phyloP scores from a whole-genome alignment of 495 filamentous ascomycete genomes.

The Neurospora sp. region DNA sequence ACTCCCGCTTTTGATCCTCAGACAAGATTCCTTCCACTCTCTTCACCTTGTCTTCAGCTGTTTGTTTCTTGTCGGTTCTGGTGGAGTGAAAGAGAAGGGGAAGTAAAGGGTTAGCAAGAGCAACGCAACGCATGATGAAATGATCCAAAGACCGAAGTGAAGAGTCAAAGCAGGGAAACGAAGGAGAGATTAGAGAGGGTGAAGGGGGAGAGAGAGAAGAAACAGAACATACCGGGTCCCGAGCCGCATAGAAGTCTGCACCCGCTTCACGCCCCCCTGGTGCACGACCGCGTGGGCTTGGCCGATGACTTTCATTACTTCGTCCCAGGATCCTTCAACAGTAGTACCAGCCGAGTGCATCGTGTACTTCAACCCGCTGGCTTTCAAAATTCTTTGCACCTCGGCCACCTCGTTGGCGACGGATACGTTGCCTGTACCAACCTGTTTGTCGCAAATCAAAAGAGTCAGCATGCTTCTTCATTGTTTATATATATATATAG shows the following conservation, averaged over 20 bases:
- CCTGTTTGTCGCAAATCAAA: conserved; percentile 30
- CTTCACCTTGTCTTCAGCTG: conserved; percentile 37
- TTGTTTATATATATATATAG: not conserved
- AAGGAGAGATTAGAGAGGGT: not conserved
- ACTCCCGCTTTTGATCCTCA: conserved; percentile 2
- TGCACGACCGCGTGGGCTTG: conserved; percentile 84
- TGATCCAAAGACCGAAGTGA: not conserved
- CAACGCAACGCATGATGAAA: not conserved
- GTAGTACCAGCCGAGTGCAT: conserved; percentile 95
- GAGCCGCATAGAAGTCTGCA: conserved; percentile 83
- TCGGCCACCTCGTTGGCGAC: conserved; percentile 81
- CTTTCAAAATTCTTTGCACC: conserved; percentile 77
- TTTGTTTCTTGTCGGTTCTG: conserved; percentile 41
- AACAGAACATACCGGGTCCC: conserved; percentile 58
- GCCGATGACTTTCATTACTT: conserved; percentile 79
- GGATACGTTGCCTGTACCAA: conserved; percentile 72
- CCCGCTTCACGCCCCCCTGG: conserved; percentile 64
- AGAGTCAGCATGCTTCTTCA: not conserved
- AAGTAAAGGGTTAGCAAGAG: not conserved
- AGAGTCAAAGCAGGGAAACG: not conserved
- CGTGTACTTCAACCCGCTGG: conserved; percentile 65
- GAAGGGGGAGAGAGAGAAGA: not conserved
- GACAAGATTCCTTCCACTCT: conserved; percentile 34
- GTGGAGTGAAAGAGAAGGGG: not conserved
- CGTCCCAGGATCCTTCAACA: conserved; percentile 80